Conservation (phyloP, 176 grass and related monocot genomes). For the Panicum miliaceum region DNA sequence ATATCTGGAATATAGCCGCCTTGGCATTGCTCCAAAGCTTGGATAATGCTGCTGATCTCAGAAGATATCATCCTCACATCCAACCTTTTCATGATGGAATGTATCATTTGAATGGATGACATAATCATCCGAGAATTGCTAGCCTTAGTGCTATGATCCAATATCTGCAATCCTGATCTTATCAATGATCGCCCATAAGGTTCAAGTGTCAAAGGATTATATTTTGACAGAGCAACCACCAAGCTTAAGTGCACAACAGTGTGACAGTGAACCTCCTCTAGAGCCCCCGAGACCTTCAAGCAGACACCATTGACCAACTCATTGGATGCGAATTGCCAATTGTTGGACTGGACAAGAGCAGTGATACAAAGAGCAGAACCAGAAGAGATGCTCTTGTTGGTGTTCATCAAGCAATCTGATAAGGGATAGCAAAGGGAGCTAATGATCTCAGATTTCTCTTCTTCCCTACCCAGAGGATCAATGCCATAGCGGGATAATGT, state of each 20-base stretch:
- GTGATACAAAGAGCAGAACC: constrained; percentile 58
- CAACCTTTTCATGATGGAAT: constrained; percentile 61
- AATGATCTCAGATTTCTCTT: constrained; percentile 55
- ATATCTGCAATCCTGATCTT: constrained; percentile 63
- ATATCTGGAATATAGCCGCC: constrained; percentile 36
- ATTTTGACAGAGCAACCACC: constrained; percentile 52
- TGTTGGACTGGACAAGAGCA: constrained; percentile 60
- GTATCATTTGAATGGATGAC: constrained; percentile 66
- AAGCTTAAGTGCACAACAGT: constrained; percentile 58
- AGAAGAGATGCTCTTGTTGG: constrained; percentile 55
- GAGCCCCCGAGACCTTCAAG: constrained; percentile 61
- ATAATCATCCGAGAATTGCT: constrained; percentile 40
- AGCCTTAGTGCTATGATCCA: constrained; percentile 39
- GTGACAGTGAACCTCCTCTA: constrained; percentile 55
- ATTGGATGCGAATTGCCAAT: constrained; percentile 60
- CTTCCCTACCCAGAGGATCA: constrained; percentile 52
- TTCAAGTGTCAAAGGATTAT: constrained; percentile 59
- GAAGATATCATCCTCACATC: constrained; percentile 62
- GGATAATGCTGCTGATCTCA: constrained; percentile 59
- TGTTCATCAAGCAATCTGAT: constrained; percentile 64
- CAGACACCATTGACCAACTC: constrained; percentile 70
- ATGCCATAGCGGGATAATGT: constrained; percentile 54
- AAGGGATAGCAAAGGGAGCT: constrained; percentile 54
- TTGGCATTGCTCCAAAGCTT: constrained; percentile 50
- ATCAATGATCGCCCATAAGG: constrained; percentile 73